phyloP scores from a whole-genome alignment of 73 alveolate species.

The Tetrahymena malaccensis region DNA sequence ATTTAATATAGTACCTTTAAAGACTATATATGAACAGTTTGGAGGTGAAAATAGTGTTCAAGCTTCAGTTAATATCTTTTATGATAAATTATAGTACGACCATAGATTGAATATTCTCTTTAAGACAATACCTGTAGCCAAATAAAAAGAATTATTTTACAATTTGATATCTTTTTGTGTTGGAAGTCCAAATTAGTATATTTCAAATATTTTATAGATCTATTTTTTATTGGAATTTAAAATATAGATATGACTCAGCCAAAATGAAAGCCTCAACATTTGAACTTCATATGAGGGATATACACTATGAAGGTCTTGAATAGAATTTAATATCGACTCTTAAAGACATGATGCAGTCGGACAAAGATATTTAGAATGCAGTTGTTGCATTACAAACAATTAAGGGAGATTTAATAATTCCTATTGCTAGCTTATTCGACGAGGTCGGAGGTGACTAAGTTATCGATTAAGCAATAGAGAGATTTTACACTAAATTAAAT shows the following conservation, averaged over 20 bases:
- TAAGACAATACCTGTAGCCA: not conserved
- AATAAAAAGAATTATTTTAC: not conserved
- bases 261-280: not conserved
- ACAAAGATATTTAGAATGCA: not conserved
- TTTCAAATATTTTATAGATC: not conserved
- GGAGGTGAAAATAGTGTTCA: not conserved
- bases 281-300: not conserved
- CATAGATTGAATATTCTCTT: not conserved
- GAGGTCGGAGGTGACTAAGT: not conserved
- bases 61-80: not conserved
- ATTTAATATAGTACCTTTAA: not conserved
- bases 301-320: not conserved
- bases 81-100: not conserved
- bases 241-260: not conserved
- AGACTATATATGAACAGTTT: not conserved
- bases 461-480: not conserved
- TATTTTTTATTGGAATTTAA: not conserved
- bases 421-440: not conserved
- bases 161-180: not conserved
- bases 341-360: not conserved
- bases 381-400: not conserved
- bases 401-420: not conserved
- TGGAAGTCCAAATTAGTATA: not conserved
- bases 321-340: not conserved
- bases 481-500: not conserved